These are phyloP conservation scores for Vitis amurensis DNA, from an alignment of 164 flowering plant species.

Conservation along the genomic window DNA sequence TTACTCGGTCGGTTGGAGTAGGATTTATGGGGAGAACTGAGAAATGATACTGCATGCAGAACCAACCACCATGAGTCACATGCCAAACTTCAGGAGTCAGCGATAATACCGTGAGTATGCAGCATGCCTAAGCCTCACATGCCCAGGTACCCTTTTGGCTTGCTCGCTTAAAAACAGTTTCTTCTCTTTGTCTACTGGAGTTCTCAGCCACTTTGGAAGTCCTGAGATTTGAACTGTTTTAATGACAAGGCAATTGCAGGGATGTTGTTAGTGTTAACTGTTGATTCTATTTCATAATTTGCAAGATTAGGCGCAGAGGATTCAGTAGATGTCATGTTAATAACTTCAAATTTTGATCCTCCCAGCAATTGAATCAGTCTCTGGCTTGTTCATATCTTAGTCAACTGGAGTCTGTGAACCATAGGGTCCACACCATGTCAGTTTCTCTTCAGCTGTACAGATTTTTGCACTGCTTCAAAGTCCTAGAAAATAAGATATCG, in stretches of 20 bases:
- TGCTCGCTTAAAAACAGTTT: not conserved
- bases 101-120: conserved; percentile 53
- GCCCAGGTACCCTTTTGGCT: conserved; percentile 47
- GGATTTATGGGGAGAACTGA: conserved; percentile 48
- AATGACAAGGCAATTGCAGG: not conserved
- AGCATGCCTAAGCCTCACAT: conserved; percentile 62
- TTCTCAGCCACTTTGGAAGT: not conserved
- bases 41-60: conserved; percentile 66
- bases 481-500: not conserved
- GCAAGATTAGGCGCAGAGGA: not conserved
- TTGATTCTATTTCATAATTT: not conserved
- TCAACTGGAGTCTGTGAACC: no score
- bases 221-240: not conserved
- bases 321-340: no score
- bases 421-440: no score
- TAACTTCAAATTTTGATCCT: no score
- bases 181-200: conserved; percentile 2
- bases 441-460: no score
- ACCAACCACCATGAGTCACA: conserved; percentile 54
- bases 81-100: conserved; percentile 58
- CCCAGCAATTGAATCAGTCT: no score
- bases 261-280: not conserved
- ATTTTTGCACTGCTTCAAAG: not conserved
- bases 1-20: conserved; percentile 12
- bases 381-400: no score